These are phyloP conservation scores for Pichia pseudocactophila DNA, from an alignment of 805 yeast genomes.

Conservation along the genomic window DNA sequence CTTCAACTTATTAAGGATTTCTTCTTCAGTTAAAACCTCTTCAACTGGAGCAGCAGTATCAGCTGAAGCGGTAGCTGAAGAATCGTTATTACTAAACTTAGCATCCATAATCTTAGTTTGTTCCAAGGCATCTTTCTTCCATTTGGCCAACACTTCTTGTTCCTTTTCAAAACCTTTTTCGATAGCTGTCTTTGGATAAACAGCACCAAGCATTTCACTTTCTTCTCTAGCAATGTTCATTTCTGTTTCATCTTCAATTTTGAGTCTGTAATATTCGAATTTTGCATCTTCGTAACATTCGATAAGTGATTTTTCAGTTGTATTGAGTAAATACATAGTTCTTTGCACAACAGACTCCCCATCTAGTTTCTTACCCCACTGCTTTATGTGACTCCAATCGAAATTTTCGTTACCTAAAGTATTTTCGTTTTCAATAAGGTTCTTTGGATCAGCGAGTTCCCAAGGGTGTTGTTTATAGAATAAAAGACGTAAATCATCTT, in stretches of 20 bases:
- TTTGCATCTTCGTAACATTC: constrained; percentile 82
- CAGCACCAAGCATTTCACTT: constrained; percentile 75
- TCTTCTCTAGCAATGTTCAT: constrained; percentile 71
- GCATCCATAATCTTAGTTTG: constrained; percentile 51
- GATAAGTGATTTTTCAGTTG: constrained; percentile 30
- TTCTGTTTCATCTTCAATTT: constrained; percentile 78
- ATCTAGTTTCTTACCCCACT: constrained; percentile 64
- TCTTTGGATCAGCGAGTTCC: constrained; percentile 90
- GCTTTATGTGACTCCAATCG: constrained; percentile 78
- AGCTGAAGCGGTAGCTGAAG: constrained; percentile 17
- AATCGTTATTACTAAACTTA: constrained; percentile 23
- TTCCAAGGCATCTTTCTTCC: constrained; percentile 65
- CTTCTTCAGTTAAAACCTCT: constrained; percentile 18
- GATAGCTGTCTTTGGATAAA: constrained; percentile 51
- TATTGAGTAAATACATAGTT: constrained; percentile 45
- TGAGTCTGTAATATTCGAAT: constrained; percentile 76
- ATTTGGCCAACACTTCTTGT: constrained; percentile 57
- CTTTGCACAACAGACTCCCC: constrained; percentile 87
- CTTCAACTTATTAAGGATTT: constrained; percentile 12
- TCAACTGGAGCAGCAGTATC: constrained; percentile 21
- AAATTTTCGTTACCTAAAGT: constrained; percentile 36
- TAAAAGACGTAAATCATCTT: constrained; percentile 73
- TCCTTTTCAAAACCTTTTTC: constrained; percentile 66
- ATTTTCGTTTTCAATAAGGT: constrained; percentile 67
- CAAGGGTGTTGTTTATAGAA: constrained; percentile 95